Conservation (phyloP, 768 basidiomycete species). For the Suillus variegatus region DNA sequence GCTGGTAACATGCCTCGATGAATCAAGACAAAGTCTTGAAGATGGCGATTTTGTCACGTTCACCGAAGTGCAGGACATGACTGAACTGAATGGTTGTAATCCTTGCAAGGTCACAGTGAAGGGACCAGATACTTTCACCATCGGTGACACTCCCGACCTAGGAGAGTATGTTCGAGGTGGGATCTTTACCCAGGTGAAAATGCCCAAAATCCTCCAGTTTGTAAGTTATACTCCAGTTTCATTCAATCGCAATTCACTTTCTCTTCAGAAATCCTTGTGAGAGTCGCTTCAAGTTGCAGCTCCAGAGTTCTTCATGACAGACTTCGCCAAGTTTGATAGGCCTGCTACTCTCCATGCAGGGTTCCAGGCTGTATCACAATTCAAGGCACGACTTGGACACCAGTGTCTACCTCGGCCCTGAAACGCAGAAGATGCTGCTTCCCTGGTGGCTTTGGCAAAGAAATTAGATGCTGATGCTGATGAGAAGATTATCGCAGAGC, state of each 20-base stretch:
- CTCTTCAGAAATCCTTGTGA: constrained; percentile 82
- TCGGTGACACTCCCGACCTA: constrained; percentile 85
- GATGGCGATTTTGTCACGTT: constrained; percentile 99
- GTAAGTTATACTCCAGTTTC: constrained; percentile 48
- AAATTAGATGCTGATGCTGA: constrained; percentile 73
- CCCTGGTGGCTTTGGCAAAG: constrained; percentile 76
- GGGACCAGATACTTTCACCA: constrained; percentile 96
- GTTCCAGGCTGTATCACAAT: constrained; percentile 91
- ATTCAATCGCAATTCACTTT: constrained; percentile 4
- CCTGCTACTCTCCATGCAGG: constrained; percentile 89
- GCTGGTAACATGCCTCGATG: constrained; percentile 95
- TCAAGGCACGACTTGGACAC: constrained; percentile 49
- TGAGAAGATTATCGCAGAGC: constrained; percentile 79
- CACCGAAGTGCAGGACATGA: constrained; percentile 94
- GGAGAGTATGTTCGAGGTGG: constrained; percentile 84
- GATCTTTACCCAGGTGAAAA: constrained; percentile 97
- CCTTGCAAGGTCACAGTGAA: constrained; percentile 92
- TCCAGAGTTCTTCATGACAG: constrained; percentile 92
- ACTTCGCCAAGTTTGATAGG: constrained; percentile 96
- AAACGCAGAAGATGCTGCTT: constrained; percentile 75
- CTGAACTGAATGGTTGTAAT: constrained; percentile 85
- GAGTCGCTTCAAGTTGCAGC: constrained; percentile 63
- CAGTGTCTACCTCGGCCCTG: constrained; percentile 79
- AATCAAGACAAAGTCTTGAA: constrained; percentile 96
- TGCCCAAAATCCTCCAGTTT: constrained; percentile 95